phyloP scores from a whole-genome alignment of 306 rosid species.

The Rosa multiflora region DNA sequence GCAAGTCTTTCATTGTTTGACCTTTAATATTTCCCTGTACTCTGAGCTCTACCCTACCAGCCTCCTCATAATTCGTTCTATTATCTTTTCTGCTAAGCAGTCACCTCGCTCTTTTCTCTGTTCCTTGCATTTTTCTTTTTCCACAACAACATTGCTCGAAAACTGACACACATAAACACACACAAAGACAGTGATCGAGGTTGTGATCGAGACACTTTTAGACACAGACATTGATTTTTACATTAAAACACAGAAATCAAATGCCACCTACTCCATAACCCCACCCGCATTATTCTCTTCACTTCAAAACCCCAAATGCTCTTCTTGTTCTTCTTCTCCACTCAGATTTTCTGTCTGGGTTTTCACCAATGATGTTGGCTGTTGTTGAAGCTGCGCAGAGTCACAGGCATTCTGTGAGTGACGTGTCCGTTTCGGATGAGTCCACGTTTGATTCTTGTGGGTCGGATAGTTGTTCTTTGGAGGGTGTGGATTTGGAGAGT shows the following conservation, averaged over 20 bases:
- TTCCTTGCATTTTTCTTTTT: constrained; percentile 12
- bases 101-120: not conserved
- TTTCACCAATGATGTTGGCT: constrained; percentile 20
- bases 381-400: constrained; percentile 7
- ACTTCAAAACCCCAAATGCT: not conserved
- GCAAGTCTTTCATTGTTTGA: not conserved
- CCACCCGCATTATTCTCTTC: constrained; percentile 3
- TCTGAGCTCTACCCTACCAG: constrained; percentile 3
- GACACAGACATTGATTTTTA: constrained; percentile 16
- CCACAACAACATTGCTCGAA: constrained; percentile 12
- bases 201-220: not conserved
- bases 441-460: constrained; percentile 20
- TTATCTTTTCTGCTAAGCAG: not conserved
- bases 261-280: constrained; percentile 18
- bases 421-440: constrained; percentile 20
- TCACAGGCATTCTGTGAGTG: constrained; percentile 16
- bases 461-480: constrained; percentile 20
- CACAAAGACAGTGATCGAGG: not conserved
- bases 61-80: not conserved
- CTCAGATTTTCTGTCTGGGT: constrained; percentile 14
- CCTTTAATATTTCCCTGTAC: not conserved
- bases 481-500: constrained; percentile 44
- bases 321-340: not conserved
- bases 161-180: constrained; percentile 7
- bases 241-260: constrained; percentile 10